A percentile compares a stretch with the other conserved stretches of the same genome.
Conservation (phyloP, 768 basidiomycete genomes). For the Kwoniella sp. region DNA sequence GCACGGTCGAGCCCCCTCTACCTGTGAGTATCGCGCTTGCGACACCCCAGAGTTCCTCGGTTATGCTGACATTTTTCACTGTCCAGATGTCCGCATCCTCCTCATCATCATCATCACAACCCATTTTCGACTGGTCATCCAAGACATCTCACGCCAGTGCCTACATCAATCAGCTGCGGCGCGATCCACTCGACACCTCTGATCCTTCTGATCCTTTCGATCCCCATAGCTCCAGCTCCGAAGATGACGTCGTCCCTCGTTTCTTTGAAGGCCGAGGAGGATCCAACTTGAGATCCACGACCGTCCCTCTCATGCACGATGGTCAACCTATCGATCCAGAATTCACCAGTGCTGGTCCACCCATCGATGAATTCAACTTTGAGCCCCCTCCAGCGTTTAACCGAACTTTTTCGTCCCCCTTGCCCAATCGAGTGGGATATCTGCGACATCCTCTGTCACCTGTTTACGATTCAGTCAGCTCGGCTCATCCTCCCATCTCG, state of each 20-base stretch:
- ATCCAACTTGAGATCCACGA: slow-evolving; percentile 15
- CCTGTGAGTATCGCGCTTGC: too few species aligned
- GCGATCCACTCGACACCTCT: slow-evolving; percentile 29
- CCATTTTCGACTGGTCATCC: slow-evolving; percentile 32
- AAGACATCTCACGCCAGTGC: slow-evolving; percentile 7
- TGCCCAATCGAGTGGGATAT: slow-evolving; percentile 75
- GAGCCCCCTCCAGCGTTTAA: slow-evolving; percentile 63
- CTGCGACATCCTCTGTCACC: slow-evolving; percentile 65
- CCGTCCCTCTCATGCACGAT: slow-evolving; percentile 22
- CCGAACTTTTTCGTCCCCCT: slow-evolving; percentile 75
- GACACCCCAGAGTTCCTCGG: too few species aligned
- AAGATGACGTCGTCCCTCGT: slow-evolving; percentile 13
- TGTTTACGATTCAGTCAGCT: slow-evolving; percentile 13
- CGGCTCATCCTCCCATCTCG: slow-evolving; percentile 22
- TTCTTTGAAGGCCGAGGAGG: slow-evolving; percentile 2
- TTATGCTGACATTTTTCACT: background rate
- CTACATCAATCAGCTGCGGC: slow-evolving; percentile 12
- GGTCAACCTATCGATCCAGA: slow-evolving; percentile 31
- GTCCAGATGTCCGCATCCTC: slow-evolving; percentile 35
- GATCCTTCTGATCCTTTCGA: slow-evolving; percentile 19
- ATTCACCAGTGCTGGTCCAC: slow-evolving; percentile 17
- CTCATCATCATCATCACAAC: slow-evolving; percentile 39
- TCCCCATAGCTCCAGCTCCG: slow-evolving; percentile 22
- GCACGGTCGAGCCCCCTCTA: slow-evolving; percentile 21
- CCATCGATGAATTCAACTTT: slow-evolving; percentile 23